Evolutionary conservation across 1,284 basidiomycete species (phyloP).

Genomic region (Peniophora sp.): DNA sequence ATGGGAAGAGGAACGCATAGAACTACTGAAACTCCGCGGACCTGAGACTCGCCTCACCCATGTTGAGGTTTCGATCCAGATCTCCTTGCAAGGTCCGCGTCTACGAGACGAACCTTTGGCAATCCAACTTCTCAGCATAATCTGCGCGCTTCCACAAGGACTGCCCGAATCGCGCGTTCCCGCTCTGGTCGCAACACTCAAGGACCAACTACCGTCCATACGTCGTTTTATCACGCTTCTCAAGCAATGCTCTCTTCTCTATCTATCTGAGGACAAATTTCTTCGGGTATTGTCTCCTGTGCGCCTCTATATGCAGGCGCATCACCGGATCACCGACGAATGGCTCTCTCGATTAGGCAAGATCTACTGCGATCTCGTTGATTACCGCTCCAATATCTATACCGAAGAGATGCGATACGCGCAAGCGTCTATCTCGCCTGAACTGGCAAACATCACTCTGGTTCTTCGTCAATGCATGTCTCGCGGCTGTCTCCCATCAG

Average conservation of each 20-base stretch:
- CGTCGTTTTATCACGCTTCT: not conserved
- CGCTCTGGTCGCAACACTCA: not conserved
- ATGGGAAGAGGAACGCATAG: not conserved
- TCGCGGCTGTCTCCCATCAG: not conserved
- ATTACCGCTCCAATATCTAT: not conserved
- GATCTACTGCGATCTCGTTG: slow-evolving; percentile 1
- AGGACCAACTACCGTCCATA: not conserved
- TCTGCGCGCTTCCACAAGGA: not conserved
- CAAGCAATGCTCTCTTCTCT: not conserved
- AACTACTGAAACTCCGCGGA: not conserved
- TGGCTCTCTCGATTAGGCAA: not conserved
- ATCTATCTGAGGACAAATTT: not conserved
- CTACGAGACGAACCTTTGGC: not conserved
- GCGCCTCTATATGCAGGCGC: not conserved
- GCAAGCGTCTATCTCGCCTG: not conserved
- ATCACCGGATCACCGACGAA: not conserved
- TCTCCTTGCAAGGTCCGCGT: not conserved
- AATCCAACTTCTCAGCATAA: not conserved
- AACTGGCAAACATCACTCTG: slow-evolving; percentile 1
- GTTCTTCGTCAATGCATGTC: not conserved
- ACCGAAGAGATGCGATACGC: not conserved
- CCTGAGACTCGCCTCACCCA: not conserved
- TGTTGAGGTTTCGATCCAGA: not conserved
- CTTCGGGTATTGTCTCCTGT: not conserved
- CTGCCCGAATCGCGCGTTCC: not conserved